A percentile compares a stretch with the other conserved stretches of the same genome.
Evolutionary conservation across 2,329 filamentous ascomycete species (phyloP).

Genomic region (Apiospora saccharicola): DNA sequence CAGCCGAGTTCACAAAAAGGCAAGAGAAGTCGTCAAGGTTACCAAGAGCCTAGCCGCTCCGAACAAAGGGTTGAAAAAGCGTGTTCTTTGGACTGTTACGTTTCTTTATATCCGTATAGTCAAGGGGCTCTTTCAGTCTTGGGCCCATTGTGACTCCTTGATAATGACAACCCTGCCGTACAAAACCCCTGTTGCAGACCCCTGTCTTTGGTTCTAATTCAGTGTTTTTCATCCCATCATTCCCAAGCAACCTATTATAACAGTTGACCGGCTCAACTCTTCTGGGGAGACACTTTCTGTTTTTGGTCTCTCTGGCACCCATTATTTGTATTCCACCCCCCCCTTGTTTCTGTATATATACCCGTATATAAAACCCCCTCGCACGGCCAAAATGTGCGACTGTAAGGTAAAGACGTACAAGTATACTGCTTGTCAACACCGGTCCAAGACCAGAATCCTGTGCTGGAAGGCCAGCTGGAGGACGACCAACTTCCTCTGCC

Average conservation of each 20-base stretch:
- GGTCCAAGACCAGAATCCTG: background rate
- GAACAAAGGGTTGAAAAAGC: background rate
- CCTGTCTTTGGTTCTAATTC: background rate
- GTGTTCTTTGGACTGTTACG: background rate
- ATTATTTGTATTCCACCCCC: background rate
- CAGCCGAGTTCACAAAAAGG: background rate
- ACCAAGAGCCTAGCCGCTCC: background rate
- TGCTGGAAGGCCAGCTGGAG: constrained; percentile 23
- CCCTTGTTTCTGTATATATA: background rate
- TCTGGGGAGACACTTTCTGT: background rate
- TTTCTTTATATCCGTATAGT: background rate
- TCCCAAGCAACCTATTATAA: background rate
- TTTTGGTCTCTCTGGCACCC: background rate
- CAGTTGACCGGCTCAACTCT: constrained; percentile 16
- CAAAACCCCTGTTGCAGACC: constrained; percentile 5
- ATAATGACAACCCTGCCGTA: background rate
- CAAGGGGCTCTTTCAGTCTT: background rate
- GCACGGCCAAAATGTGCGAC: constrained; percentile 1
- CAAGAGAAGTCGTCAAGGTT: background rate
- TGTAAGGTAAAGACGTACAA: constrained; percentile 10
- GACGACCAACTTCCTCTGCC: constrained; percentile 4
- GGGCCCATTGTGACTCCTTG: background rate
- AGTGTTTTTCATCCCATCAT: constrained; percentile 7
- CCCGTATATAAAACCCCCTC: background rate
- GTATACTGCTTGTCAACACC: constrained; percentile 25